Evolutionary conservation across 805 yeast genomes (phyloP), one percentile per base, ranked within the genome.

Genomic region (Myxozyma neotropica): DNA sequence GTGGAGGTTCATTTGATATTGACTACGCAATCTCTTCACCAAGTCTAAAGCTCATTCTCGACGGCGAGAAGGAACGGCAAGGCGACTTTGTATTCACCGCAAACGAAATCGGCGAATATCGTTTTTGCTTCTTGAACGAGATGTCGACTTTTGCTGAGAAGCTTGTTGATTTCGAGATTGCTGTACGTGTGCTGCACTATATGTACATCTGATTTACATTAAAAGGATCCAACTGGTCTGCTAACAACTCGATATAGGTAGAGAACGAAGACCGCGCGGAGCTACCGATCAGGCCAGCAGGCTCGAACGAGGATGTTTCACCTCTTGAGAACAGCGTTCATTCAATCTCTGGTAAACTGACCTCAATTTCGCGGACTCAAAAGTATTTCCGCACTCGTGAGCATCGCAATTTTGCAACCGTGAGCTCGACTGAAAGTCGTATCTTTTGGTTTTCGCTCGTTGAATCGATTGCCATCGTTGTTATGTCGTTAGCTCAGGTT

Each of bases 331-430:
- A 53, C 40, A 58, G 67, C 52, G 58, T 86, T 24, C 80, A 79
- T 57, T 43, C 66, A n/a, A 42, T 68, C 27, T 63, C 66, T 12
- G 57, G 59, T 43, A 67, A 69, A 48, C 69, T 75, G 56, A 59
- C 71, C 21, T 62, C 65, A 39, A 61, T 69, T 45, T 59, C 63
- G 24, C 73, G 77, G 44, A 53, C 68, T 38, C 69, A 93, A 71
- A 88, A 86, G 68, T 88, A 92, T 75, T 91, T 92, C 79, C 88
- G 85, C 75, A 85, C 95, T 12, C 86, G 99, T 78, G 93, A 89
- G 75, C 84, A 84, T 76, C 83, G 98, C 77, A 93, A 93, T 77
- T 94, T 89, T 82, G 83, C 87, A 52, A 89, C 96, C 44, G 96
- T 89, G 64, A 80, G 80, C 73, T 83, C 89, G 52, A 89, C 96